Evolutionary conservation across 805 yeast species (phyloP).

Genomic region (Teunomyces stri): DNA sequence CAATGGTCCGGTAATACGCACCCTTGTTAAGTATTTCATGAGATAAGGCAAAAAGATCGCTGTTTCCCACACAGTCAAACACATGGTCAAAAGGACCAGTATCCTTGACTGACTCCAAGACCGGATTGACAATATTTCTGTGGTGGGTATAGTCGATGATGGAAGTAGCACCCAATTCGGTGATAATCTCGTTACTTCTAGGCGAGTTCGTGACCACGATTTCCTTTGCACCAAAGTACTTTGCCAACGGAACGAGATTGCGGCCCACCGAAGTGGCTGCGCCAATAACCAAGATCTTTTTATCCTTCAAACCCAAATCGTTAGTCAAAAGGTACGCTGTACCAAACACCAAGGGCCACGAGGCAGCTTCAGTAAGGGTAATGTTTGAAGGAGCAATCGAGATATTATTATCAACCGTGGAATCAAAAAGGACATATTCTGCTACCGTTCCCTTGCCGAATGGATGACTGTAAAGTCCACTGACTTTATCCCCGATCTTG

Average conservation of each 20-base stretch:
- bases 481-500: conserved; percentile 29
- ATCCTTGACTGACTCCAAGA: conserved; percentile 31
- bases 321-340: conserved; percentile 53
- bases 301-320: conserved; percentile 33
- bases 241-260: conserved; percentile 55
- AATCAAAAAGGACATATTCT: conserved; percentile 46
- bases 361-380: conserved; percentile 56
- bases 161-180: conserved; percentile 55
- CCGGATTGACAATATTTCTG: conserved; percentile 26
- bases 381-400: conserved; percentile 46
- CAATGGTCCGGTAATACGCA: conserved; percentile 51
- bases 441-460: conserved; percentile 41
- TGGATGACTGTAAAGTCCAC: conserved; percentile 20
- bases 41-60: conserved; percentile 45
- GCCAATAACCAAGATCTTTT: conserved; percentile 62
- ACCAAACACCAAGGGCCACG: conserved; percentile 61
- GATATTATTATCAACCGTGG: conserved; percentile 33
- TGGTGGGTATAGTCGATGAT: conserved; percentile 56
- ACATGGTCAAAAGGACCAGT: conserved; percentile 54
- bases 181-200: conserved; percentile 43
- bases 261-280: conserved; percentile 72
- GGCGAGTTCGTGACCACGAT: conserved; percentile 60
- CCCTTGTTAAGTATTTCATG: conserved; percentile 45
- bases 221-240: conserved; percentile 42
- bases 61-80: conserved; percentile 64